Conservation (phyloP, 208 protist species). For the Trypanosoma brucei region DNA sequence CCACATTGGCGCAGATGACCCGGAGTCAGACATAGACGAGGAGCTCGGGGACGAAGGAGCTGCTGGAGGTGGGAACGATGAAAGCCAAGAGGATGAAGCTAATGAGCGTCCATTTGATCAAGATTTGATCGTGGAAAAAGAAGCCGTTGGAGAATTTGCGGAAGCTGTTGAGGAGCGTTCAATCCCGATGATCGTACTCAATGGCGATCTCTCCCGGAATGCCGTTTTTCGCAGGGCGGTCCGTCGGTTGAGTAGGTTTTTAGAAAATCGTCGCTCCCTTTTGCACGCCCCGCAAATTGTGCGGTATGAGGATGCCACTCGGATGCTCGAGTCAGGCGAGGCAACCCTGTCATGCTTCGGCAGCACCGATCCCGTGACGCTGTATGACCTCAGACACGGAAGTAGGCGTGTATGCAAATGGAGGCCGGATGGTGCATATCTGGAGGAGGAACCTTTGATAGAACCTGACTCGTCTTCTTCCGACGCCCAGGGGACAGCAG, state of each 20-base stretch:
- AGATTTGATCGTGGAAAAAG: slow-evolving; percentile 29
- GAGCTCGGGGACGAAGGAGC: slow-evolving; percentile 18
- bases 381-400: slow-evolving; percentile 47
- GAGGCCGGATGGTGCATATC: slow-evolving; percentile 32
- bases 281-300: slow-evolving; percentile 68
- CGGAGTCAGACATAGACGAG: slow-evolving; percentile 25
- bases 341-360: slow-evolving; percentile 60
- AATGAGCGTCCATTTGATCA: not conserved
- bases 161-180: slow-evolving; percentile 49
- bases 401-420: slow-evolving; percentile 39
- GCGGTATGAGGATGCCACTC: slow-evolving; percentile 42
- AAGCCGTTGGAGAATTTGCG: slow-evolving; percentile 72
- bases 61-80: not conserved
- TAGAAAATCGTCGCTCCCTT: slow-evolving; percentile 74
- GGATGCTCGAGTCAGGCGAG: slow-evolving; percentile 38
- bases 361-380: slow-evolving; percentile 52
- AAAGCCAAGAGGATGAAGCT: slow-evolving; percentile 6
- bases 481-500: slow-evolving; percentile 8
- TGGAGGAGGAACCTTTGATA: slow-evolving; percentile 9
- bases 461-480: not conserved
- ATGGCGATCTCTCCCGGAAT: slow-evolving; percentile 49
- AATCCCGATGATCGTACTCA: slow-evolving; percentile 47
- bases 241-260: slow-evolving; percentile 37
- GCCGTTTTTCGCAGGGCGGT: slow-evolving; percentile 48
- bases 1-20: slow-evolving; percentile 83